phyloP scores from a whole-genome alignment of 495 filamentous ascomycete species.

The Evernia prunastri region DNA sequence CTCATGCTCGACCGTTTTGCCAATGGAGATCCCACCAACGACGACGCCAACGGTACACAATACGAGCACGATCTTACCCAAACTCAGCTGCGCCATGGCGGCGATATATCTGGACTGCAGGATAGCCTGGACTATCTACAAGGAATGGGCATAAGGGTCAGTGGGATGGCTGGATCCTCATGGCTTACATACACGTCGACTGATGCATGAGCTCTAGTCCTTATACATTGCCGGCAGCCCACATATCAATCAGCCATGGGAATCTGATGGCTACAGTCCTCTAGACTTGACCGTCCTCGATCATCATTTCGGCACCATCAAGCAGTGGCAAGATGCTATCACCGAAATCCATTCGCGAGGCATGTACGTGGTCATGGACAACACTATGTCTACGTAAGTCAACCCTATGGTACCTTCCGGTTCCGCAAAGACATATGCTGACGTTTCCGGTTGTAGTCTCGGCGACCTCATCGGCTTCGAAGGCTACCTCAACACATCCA shows the following conservation, averaged over 20 bases:
- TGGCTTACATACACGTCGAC: slow-evolving; percentile 12
- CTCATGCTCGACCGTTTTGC: slow-evolving; percentile 65
- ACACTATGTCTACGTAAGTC: slow-evolving; percentile 62
- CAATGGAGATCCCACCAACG: slow-evolving; percentile 66
- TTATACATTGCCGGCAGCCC: slow-evolving; percentile 65
- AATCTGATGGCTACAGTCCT: slow-evolving; percentile 59
- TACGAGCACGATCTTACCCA: slow-evolving; percentile 64
- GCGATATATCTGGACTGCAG: slow-evolving; percentile 57
- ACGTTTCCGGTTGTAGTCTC: slow-evolving; percentile 33
- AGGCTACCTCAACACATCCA: slow-evolving; percentile 58
- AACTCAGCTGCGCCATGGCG: slow-evolving; percentile 70
- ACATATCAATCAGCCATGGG: slow-evolving; percentile 68
- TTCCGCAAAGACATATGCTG: background rate
- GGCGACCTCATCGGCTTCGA: slow-evolving; percentile 64
- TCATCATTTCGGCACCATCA: slow-evolving; percentile 59
- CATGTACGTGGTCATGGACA: slow-evolving; percentile 69
- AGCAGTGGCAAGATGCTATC: slow-evolving; percentile 57
- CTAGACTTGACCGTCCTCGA: slow-evolving; percentile 66
- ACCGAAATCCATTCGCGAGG: slow-evolving; percentile 56
- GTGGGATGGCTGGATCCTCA: slow-evolving; percentile 9
- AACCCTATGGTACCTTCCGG: background rate
- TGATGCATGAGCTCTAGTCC: slow-evolving; percentile 35
- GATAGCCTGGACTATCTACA: slow-evolving; percentile 68
- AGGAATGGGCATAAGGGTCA: slow-evolving; percentile 66
- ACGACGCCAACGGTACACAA: slow-evolving; percentile 60